These are phyloP conservation scores for Ophiostoma tasmaniense DNA, from an alignment of 2,329 filamentous ascomycete species.

Conservation along the genomic window DNA sequence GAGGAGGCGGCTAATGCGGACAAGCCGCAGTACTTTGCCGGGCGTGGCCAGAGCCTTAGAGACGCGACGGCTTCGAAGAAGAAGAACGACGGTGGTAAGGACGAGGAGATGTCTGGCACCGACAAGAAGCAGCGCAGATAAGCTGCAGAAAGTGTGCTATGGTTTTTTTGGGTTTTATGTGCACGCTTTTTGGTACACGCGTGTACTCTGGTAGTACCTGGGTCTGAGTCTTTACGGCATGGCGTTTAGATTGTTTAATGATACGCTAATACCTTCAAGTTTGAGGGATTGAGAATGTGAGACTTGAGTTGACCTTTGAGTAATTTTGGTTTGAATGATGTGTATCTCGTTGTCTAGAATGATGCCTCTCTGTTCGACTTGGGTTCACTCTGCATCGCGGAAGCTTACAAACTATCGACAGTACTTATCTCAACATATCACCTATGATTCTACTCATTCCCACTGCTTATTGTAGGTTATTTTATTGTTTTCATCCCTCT, in stretches of 20 bases:
- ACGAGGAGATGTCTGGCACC: conserved; percentile 38
- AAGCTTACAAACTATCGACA: background rate
- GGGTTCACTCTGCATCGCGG: background rate
- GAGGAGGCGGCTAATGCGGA: conserved; percentile 54
- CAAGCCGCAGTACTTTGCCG: conserved; percentile 67
- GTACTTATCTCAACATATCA: background rate
- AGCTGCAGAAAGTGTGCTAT: background rate
- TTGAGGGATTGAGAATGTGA: background rate
- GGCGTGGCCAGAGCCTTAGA: conserved; percentile 72
- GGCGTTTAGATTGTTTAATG: conserved; percentile 2
- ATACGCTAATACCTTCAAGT: background rate
- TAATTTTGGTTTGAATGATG: too few species aligned
- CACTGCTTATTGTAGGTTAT: background rate
- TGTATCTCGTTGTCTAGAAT: background rate
- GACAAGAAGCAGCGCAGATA: conserved; percentile 39
- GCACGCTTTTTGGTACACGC: background rate
- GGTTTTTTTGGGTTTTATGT: background rate
- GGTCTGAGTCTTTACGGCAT: conserved; percentile 3
- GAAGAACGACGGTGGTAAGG: conserved; percentile 44
- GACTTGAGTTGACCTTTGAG: background rate
- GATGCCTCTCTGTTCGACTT: background rate
- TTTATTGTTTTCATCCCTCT: background rate
- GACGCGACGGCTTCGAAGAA: conserved; percentile 46
- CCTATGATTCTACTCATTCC: background rate
- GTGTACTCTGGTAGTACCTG: background rate